Evolutionary conservation across 805 yeast species (phyloP).

Genomic region (Saccharomycopsis selenospora): DNA sequence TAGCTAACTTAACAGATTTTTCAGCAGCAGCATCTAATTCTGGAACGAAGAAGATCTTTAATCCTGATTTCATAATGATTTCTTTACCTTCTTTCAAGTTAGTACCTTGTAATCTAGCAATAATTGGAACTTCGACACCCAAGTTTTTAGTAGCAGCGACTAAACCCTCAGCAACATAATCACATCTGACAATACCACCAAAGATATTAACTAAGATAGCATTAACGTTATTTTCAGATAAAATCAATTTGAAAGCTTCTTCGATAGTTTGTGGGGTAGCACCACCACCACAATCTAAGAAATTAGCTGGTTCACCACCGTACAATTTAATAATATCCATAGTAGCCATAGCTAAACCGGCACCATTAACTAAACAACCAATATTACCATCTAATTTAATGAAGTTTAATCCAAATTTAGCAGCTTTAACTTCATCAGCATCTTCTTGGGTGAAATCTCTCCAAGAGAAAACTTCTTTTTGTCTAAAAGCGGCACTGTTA

Average conservation of each 20-base stretch:
- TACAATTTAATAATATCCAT: slow-evolving; percentile 98
- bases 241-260: slow-evolving; percentile 89
- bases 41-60: slow-evolving; percentile 84
- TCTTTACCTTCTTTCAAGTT: slow-evolving; percentile 84
- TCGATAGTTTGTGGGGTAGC: slow-evolving; percentile 98
- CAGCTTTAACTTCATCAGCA: slow-evolving; percentile 91
- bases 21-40: slow-evolving; percentile 97
- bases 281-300: slow-evolving; percentile 99
- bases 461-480: slow-evolving; percentile 90
- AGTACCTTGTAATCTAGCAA: slow-evolving; percentile 98
- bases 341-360: slow-evolving; percentile 99
- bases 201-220: slow-evolving; percentile 97
- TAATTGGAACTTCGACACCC: slow-evolving; percentile 87
- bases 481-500: slow-evolving; percentile 93
- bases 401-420: slow-evolving; percentile 85
- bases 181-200: slow-evolving; percentile 99
- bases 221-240: slow-evolving; percentile 80
- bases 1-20: slow-evolving; percentile 75
- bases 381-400: slow-evolving; percentile 98
- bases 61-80: slow-evolving; percentile 79
- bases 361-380: slow-evolving; percentile 99
- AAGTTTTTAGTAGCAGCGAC: slow-evolving; percentile 91
- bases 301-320: slow-evolving; percentile 99
- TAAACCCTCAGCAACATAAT: slow-evolving; percentile 95
- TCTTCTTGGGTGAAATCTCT: slow-evolving; percentile 98